A percentile compares a stretch with the other conserved stretches of the same genome.
phyloP scores from a whole-genome alignment of 805 yeast species.

The Candida caryicola region DNA sequence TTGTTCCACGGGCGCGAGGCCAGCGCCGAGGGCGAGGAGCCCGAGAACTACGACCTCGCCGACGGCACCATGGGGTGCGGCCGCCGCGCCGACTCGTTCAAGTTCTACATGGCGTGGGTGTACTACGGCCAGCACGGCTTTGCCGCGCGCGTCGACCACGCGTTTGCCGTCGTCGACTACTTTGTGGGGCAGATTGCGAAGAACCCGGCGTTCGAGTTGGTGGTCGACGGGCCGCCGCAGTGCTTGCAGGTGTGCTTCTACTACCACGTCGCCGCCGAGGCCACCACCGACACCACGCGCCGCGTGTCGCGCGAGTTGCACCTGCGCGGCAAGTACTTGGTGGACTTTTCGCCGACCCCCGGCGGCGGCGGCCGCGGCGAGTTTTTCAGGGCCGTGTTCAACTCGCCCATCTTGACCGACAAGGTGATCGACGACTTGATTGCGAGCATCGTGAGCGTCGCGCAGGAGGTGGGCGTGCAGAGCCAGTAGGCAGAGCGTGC shows the following conservation, averaged over 20 bases:
- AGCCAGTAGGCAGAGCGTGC: no score
- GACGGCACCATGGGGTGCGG: slow-evolving; percentile 95
- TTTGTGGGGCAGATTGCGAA: slow-evolving; percentile 46
- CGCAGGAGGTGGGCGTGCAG: neutral
- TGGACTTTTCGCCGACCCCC: slow-evolving; percentile 76
- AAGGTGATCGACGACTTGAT: slow-evolving; percentile 36
- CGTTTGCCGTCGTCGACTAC: slow-evolving; percentile 61
- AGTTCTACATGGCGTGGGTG: slow-evolving; percentile 76
- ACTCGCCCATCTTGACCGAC: slow-evolving; percentile 56
- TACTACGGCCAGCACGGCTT: slow-evolving; percentile 74
- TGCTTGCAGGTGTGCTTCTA: slow-evolving; percentile 84
- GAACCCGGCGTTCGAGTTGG: slow-evolving; percentile 49
- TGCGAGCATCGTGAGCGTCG: slow-evolving; percentile 20
- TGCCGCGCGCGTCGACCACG: slow-evolving; percentile 66
- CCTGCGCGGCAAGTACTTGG: slow-evolving; percentile 59
- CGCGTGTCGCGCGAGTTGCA: slow-evolving; percentile 60
- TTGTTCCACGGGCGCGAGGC: slow-evolving; percentile 58
- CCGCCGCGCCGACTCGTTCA: slow-evolving; percentile 76
- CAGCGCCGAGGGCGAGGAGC: slow-evolving; percentile 30
- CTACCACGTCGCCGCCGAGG: slow-evolving; percentile 45
- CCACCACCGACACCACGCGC: slow-evolving; percentile 55
- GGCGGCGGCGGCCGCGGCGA: slow-evolving; percentile 56
- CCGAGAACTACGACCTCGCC: slow-evolving; percentile 69
- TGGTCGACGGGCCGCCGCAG: slow-evolving; percentile 49
- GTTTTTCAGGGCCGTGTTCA: slow-evolving; percentile 81